Conservation (phyloP, 1,284 basidiomycete species). For the Ustilago loliicola region DNA sequence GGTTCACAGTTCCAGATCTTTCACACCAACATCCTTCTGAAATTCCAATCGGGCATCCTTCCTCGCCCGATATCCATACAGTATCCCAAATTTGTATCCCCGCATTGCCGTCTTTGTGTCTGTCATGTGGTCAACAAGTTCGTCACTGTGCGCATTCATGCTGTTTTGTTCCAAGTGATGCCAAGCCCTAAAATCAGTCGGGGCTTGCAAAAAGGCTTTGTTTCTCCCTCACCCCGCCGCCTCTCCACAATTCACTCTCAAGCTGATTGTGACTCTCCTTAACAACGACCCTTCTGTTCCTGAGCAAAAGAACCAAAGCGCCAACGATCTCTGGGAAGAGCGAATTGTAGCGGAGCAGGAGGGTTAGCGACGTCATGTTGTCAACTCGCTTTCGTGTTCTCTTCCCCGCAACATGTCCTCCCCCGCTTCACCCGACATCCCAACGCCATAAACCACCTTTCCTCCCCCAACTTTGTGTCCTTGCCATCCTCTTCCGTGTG, state of each 20-base stretch:
- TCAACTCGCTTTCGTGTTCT: neutral
- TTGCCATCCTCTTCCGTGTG: too few species aligned
- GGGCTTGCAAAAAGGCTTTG: too few species aligned
- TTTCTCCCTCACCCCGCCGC: too few species aligned
- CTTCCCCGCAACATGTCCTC: neutral
- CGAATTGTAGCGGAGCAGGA: neutral
- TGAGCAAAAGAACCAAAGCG: too few species aligned
- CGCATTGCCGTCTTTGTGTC: neutral
- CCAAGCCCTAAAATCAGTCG: too few species aligned
- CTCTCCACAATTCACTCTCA: too few species aligned
- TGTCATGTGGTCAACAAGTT: neutral
- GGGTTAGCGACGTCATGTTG: slow-evolving; percentile 1
- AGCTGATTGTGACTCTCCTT: too few species aligned
- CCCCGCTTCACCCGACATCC: neutral
- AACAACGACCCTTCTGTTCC: too few species aligned
- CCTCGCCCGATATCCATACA: neutral
- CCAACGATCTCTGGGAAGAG: too few species aligned
- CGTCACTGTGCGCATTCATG: neutral
- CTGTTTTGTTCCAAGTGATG: neutral
- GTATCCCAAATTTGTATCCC: neutral
- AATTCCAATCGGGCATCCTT: neutral
- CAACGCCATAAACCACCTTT: neutral
- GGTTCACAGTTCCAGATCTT: too few species aligned
- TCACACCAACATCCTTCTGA: too few species aligned
- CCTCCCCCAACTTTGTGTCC: neutral